Conservation (phyloP, 1,139 yeast genomes). For the Lodderomyces beijingensis region DNA sequence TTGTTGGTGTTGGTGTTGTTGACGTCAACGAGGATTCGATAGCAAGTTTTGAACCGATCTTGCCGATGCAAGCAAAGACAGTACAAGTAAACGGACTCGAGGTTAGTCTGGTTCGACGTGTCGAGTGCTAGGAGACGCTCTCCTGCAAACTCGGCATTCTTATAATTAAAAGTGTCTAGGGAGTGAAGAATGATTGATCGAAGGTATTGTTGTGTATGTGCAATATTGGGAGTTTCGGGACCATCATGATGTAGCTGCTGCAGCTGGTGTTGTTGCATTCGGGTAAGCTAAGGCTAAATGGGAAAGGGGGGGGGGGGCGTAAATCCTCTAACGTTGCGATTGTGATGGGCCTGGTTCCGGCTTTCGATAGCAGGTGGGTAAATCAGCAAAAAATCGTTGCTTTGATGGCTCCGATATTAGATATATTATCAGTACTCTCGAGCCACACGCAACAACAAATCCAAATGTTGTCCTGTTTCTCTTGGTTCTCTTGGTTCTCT, state of each 20-base stretch:
- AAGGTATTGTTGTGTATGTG: constrained; percentile 34
- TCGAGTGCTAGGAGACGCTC: constrained; percentile 66
- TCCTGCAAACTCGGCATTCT: constrained; percentile 76
- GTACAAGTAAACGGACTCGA: constrained; percentile 59
- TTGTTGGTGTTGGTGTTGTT: constrained; percentile 26
- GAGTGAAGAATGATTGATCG: constrained; percentile 62
- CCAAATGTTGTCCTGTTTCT: no score
- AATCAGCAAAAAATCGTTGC: no score
- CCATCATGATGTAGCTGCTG: constrained; percentile 2
- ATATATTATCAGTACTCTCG: no score
- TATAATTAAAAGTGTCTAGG: constrained; percentile 63
- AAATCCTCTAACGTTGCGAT: no score
- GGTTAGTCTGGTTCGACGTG: constrained; percentile 20
- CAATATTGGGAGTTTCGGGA: constrained; percentile 7
- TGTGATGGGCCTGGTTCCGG: no score
- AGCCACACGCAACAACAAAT: no score
- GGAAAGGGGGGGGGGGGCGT: no score
- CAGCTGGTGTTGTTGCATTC: background rate
- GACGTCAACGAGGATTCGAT: constrained; percentile 37
- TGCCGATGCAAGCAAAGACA: constrained; percentile 58
- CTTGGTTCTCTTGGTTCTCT: no score
- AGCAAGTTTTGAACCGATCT: constrained; percentile 58
- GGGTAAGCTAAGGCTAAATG: no score
- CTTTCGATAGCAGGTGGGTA: no score
- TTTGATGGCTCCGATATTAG: no score